phyloP scores from a whole-genome alignment of 129 eudicot species.

The Escallonia rubra region DNA sequence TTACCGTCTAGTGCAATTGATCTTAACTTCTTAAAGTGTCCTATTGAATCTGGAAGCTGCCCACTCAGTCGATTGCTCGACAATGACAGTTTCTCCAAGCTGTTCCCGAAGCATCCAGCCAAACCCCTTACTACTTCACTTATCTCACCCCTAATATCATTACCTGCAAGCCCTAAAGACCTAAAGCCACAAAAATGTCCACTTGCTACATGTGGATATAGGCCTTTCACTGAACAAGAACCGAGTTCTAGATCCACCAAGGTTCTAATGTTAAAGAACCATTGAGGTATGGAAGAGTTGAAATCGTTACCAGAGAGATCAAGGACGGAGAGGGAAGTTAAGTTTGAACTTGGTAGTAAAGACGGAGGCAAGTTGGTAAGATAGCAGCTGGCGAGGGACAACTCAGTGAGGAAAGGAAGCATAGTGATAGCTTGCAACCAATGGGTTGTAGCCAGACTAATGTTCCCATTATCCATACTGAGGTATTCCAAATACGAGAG shows the following conservation, averaged over 20 bases:
- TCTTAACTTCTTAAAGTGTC: constrained; percentile 8
- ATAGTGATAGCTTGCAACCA: constrained; percentile 16
- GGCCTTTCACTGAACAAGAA: background rate
- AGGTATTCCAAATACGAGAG: constrained; percentile 9
- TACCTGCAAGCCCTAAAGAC: background rate
- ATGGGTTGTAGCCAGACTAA: too few relatives aligned
- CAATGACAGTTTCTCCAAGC: constrained; percentile 13
- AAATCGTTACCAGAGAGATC: constrained; percentile 25
- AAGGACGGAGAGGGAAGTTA: constrained; percentile 23
- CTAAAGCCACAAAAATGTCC: constrained; percentile 16
- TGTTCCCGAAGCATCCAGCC: background rate
- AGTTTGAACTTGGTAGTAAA: constrained; percentile 11
- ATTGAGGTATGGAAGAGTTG: constrained; percentile 12
- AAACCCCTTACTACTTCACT: constrained; percentile 3
- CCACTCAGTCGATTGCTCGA: constrained; percentile 13
- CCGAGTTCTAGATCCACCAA: constrained; percentile 12
- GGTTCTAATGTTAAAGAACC: constrained; percentile 11
- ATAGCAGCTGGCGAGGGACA: constrained; percentile 8
- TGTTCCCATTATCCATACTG: background rate
- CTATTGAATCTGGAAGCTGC: constrained; percentile 13
- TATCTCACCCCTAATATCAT: constrained; percentile 6
- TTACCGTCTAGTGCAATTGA: background rate
- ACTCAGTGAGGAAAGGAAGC: constrained; percentile 18
- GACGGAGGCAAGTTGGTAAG: too few relatives aligned
- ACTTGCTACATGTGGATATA: background rate